Base-by-base conservation (phyloP, 768 basidiomycete species). In the Trametes elegans region DNA sequence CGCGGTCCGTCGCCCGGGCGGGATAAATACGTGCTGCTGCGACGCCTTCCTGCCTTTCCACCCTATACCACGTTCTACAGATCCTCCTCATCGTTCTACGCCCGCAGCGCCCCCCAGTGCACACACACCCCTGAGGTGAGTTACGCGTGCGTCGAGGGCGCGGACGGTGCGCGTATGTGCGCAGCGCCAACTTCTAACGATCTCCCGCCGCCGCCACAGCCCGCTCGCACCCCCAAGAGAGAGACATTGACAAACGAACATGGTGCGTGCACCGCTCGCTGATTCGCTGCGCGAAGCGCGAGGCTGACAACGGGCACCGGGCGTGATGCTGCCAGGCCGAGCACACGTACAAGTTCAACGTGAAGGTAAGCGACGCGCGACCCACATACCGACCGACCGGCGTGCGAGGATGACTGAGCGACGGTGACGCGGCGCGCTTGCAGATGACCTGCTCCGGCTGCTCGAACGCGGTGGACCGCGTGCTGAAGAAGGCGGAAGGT, bases 401-500 rank as follows among this genome's bases (percentile, higher is more conserved):
- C 44, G 32, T 58, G 34, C 35, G 26, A 21, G 18, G 36, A 32
- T 60, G 42, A 62, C 45, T 24, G 36, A 57, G 27, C 9, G 11
- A n/a, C n/a, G n/a, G n/a, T n/a, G n/a, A n/a, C n/a, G n/a, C n/a
- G 21, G n/a, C 7, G 8, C 7, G 24, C 28, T 18, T 26, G 40
- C 53, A 92, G 91, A 94, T 94, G 91, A 83, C 88, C 34, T 96
- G 93, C 74, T 66, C 70, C 26, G 93, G 93, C 24, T 96, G 93
- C 74, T 92, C 91, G 27, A 85, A 87, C 14, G 93, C 93, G 11
- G 78, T 96, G 49, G 77, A 73, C 24, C 83, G 89, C 26, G 93
- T 84, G 13, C 77, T 96, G 36, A 73, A 79, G 59, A 93, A 86
- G 72, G 78, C 84, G 5, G 79, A 88, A 55, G 73, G 35, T 27